These are phyloP conservation scores for Chlorella variabilis DNA, from an alignment of 163 green algal genomes.

Conservation along the genomic window DNA sequence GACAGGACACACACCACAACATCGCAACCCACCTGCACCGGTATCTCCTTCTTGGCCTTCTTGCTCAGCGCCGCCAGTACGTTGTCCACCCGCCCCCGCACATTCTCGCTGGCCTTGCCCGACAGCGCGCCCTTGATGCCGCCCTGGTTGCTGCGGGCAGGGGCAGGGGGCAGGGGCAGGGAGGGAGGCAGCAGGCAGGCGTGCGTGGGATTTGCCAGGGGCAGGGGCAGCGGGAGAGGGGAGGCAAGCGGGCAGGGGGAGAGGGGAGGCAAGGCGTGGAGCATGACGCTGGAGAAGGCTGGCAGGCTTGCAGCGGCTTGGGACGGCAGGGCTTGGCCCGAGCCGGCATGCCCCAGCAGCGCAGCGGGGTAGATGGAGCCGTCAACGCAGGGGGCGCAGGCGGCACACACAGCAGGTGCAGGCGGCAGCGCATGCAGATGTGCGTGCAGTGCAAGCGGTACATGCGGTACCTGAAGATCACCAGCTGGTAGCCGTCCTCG, in stretches of 20 bases:
- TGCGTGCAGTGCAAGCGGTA: too few relatives aligned
- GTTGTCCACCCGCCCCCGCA: slow-evolving; percentile 21
- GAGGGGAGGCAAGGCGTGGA: neutral
- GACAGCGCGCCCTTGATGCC: slow-evolving; percentile 37
- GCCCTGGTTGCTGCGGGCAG: slow-evolving; percentile 32
- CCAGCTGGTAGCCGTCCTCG: slow-evolving; percentile 60
- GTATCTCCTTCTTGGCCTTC: slow-evolving; percentile 1
- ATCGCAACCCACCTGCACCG: slow-evolving; percentile 20
- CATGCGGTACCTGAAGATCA: slow-evolving; percentile 14
- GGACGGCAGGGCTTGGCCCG: too few relatives aligned
- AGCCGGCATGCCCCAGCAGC: too few relatives aligned
- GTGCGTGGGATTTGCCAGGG: too few relatives aligned
- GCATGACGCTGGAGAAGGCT: too few relatives aligned
- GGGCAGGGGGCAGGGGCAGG: neutral
- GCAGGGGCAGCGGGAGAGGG: too few relatives aligned
- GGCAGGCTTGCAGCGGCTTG: too few relatives aligned
- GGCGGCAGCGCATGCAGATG: too few relatives aligned
- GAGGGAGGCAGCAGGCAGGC: neutral
- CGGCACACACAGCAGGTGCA: too few relatives aligned
- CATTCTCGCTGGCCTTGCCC: slow-evolving; percentile 14
- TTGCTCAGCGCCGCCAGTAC: slow-evolving; percentile 2
- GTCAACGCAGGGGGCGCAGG: too few relatives aligned
- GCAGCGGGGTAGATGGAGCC: neutral
- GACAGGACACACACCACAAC: too few relatives aligned
- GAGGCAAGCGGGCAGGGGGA: too few relatives aligned